These are phyloP conservation scores for Schoenoplectus tabernaemontani DNA, from an alignment of 202 grass and related monocot species.

Conservation along the genomic window DNA sequence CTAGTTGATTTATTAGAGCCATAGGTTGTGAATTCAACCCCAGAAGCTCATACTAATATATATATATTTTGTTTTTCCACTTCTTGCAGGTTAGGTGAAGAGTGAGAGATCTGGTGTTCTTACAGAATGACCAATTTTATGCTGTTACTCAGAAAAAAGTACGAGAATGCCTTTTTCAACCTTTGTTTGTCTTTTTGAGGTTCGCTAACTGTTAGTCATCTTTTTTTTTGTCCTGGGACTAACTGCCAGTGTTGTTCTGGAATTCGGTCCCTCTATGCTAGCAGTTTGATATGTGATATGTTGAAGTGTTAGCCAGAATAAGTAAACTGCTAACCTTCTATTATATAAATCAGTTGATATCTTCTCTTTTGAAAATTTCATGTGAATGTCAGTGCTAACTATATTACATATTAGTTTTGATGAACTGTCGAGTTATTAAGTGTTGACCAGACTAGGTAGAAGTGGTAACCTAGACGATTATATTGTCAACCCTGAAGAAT, in stretches of 20 bases:
- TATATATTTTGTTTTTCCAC: background rate
- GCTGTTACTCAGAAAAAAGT: constrained; percentile 93
- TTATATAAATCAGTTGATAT: background rate
- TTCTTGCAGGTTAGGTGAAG: constrained; percentile 68
- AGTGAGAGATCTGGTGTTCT: constrained; percentile 72
- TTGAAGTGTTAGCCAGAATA: background rate
- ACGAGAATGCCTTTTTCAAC: constrained; percentile 17
- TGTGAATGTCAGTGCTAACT: background rate
- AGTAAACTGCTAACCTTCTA: background rate
- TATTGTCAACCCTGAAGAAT: background rate
- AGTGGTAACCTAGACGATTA: background rate
- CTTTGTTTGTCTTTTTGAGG: background rate
- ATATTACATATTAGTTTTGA: background rate
- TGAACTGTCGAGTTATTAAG: background rate
- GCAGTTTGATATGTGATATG: no score
- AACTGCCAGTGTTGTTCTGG: background rate
- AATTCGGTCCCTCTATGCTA: background rate
- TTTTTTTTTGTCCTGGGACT: background rate
- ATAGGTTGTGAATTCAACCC: background rate
- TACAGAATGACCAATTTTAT: constrained; percentile 87
- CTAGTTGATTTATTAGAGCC: background rate
- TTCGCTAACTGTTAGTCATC: background rate
- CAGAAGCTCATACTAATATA: background rate
- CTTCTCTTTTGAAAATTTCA: background rate
- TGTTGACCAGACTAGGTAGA: background rate